A percentile compares a stretch with the other conserved stretches of the same genome.
Evolutionary conservation across 2,329 filamentous ascomycete genomes (phyloP).

Genomic region (Pseudocercospora pini-densiflorae): DNA sequence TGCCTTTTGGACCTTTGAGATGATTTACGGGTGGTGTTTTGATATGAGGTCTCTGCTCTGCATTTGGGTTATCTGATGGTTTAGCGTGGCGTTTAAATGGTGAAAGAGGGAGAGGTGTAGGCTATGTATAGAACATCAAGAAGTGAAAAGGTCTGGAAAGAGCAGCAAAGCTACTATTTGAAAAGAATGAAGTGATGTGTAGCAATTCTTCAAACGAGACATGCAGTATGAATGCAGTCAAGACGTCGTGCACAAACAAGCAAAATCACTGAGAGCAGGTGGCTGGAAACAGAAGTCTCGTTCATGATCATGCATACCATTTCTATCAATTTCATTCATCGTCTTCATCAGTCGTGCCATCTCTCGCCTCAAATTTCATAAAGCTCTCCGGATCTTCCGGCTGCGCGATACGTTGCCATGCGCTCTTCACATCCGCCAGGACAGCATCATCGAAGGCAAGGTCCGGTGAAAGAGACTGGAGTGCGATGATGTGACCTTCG

Average conservation of each 20-base stretch:
- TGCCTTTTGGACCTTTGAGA: slow-evolving; percentile 19
- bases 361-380: slow-evolving; percentile 73
- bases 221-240: too few species aligned
- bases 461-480: slow-evolving; percentile 62
- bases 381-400: slow-evolving; percentile 61
- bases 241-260: too few species aligned
- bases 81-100: neutral
- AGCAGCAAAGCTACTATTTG: neutral
- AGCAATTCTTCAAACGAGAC: too few species aligned
- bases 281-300: neutral
- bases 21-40: neutral
- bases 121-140: neutral
- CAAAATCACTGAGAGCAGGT: too few species aligned
- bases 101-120: neutral
- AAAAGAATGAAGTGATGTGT: neutral
- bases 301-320: neutral
- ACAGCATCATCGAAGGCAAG: slow-evolving; percentile 75
- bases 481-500: slow-evolving; percentile 43
- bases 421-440: slow-evolving; percentile 68
- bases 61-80: too few species aligned
- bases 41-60: neutral
- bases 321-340: neutral
- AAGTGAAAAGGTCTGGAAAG: neutral
- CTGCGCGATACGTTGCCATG: slow-evolving; percentile 70
- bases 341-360: slow-evolving; percentile 26